These are phyloP conservation scores for Bruguiera sexangula DNA, from an alignment of 345 rosid genomes.

Conservation along the genomic window DNA sequence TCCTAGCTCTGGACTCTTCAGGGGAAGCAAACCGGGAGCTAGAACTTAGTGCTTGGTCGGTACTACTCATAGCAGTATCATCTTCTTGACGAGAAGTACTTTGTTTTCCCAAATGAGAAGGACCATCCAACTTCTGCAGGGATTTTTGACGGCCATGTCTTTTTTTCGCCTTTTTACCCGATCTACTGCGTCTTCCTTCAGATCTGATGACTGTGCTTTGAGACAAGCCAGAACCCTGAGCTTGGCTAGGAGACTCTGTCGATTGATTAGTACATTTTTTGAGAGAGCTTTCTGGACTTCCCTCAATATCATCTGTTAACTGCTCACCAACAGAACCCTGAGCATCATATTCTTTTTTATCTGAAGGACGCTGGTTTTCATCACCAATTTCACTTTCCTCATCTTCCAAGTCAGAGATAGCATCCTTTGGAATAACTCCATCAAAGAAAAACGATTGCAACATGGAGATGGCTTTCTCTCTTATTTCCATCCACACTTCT, in stretches of 20 bases:
- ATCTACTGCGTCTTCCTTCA: constrained; percentile 72
- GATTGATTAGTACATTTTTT: constrained; percentile 39
- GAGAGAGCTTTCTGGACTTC: constrained; percentile 50
- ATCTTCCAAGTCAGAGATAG: constrained; percentile 76
- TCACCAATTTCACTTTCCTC: constrained; percentile 60
- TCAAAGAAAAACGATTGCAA: constrained; percentile 82
- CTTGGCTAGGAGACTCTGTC: constrained; percentile 54
- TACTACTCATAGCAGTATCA: constrained; percentile 84
- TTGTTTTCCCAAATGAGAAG: constrained; percentile 59
- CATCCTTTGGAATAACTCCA: constrained; percentile 67
- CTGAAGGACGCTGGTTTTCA: constrained; percentile 42
- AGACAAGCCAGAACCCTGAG: constrained; percentile 49
- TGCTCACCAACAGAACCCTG: constrained; percentile 52
- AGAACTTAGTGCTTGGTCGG: constrained; percentile 76
- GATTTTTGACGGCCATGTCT: constrained; percentile 77
- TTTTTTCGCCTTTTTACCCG: constrained; percentile 96
- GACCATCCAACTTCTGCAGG: constrained; percentile 57
- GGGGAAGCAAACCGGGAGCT: constrained; percentile 86
- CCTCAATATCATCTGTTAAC: constrained; percentile 43
- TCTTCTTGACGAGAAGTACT: constrained; percentile 75
- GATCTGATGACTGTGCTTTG: constrained; percentile 42
- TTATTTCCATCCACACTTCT: constrained; percentile 99
- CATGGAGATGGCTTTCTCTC: constrained; percentile 85
- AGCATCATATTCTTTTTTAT: constrained; percentile 42
- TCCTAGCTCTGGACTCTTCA: constrained; percentile 76